Evolutionary conservation across 2,329 filamentous ascomycete genomes (phyloP).

Genomic region (Aspergillus sp.): DNA sequence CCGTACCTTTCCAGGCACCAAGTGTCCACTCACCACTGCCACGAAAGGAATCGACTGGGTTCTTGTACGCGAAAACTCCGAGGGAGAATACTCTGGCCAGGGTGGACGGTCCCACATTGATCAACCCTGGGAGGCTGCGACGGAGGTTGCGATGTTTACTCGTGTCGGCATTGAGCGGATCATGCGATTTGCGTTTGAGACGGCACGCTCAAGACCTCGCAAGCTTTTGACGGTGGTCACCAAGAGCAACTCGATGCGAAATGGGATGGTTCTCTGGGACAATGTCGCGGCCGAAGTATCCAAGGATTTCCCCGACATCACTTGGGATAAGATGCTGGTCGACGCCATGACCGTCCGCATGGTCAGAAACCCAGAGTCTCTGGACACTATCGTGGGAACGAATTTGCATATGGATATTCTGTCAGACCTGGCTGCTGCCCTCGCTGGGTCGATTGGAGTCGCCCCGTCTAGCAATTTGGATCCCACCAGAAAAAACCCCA

Average conservation of each 20-base stretch:
- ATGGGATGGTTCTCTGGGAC: slow-evolving; percentile 56
- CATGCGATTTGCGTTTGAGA: slow-evolving; percentile 52
- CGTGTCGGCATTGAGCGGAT: slow-evolving; percentile 48
- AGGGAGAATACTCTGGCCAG: slow-evolving; percentile 53
- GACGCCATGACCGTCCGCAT: slow-evolving; percentile 55
- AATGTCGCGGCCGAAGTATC: slow-evolving; percentile 46
- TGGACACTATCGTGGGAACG: slow-evolving; percentile 52
- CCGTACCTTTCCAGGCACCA: slow-evolving; percentile 52
- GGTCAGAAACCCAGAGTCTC: slow-evolving; percentile 45
- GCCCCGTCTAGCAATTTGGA: slow-evolving; percentile 65
- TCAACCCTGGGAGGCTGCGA: slow-evolving; percentile 48
- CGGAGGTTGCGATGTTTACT: slow-evolving; percentile 52
- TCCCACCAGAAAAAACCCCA: slow-evolving; percentile 55
- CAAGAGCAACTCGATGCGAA: slow-evolving; percentile 52
- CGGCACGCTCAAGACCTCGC: slow-evolving; percentile 41
- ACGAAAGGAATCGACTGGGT: slow-evolving; percentile 50
- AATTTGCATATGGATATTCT: slow-evolving; percentile 61
- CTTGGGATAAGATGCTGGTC: slow-evolving; percentile 52
- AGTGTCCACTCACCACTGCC: slow-evolving; percentile 45
- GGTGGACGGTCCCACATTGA: slow-evolving; percentile 50
- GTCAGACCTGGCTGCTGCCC: slow-evolving; percentile 63
- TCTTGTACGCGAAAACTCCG: slow-evolving; percentile 52
- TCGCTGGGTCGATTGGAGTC: slow-evolving; percentile 67
- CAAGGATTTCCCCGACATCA: slow-evolving; percentile 48
- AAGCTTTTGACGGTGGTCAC: slow-evolving; percentile 52